Conservation (phyloP, 768 basidiomycete species). For the Serendipita sp. region DNA sequence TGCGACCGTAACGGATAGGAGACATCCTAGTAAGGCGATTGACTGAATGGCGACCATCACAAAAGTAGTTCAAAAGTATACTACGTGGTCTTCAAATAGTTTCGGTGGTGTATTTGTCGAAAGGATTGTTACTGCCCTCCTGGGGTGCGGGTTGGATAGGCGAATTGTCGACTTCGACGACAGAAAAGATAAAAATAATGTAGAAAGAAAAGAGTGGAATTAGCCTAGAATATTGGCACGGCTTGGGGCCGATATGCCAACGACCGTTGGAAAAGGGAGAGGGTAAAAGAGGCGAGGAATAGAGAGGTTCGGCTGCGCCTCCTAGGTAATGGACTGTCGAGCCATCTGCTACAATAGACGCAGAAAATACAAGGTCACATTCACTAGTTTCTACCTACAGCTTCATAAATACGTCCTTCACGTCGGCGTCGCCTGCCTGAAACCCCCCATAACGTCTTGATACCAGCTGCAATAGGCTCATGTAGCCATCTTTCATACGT, state of each 20-base stretch:
- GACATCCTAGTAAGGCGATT: slow-evolving; percentile 25
- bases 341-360: background rate
- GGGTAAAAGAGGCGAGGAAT: slow-evolving; percentile 17
- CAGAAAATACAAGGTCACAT: background rate
- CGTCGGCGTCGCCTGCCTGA: slow-evolving; percentile 31
- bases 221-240: slow-evolving; percentile 21
- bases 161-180: background rate
- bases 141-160: background rate
- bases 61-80: background rate
- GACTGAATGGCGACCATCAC: slow-evolving; percentile 17
- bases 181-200: slow-evolving; percentile 12
- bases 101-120: background rate
- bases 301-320: background rate
- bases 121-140: background rate
- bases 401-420: slow-evolving; percentile 71
- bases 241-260: slow-evolving; percentile 34
- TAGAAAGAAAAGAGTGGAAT: slow-evolving; percentile 13
- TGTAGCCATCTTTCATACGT: slow-evolving; percentile 65
- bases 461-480: slow-evolving; percentile 30
- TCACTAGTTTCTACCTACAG: slow-evolving; percentile 28
- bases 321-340: background rate
- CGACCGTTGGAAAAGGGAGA: slow-evolving; percentile 17
- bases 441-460: slow-evolving; percentile 29
- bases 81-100: too few species aligned
- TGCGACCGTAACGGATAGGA: slow-evolving; percentile 20